phyloP scores from a whole-genome alignment of 371 early-diverging fungal species.

The Blastocladiella emersonii region DNA sequence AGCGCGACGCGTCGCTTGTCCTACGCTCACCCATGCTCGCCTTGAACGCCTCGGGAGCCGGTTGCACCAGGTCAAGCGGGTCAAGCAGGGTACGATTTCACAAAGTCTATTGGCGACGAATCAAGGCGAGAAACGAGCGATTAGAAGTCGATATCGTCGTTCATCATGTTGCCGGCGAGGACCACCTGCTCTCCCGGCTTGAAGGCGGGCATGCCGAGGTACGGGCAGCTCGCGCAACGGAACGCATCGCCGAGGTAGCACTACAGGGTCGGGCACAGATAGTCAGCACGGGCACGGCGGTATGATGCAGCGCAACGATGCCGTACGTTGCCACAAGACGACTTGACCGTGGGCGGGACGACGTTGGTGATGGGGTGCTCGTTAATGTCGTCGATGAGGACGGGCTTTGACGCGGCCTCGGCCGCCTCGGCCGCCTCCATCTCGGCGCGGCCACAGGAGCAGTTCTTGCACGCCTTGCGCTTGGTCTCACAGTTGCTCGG shows the following conservation, averaged over 20 bases:
- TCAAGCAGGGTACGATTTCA: no score
- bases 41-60: no score
- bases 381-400: slow-evolving; percentile 14
- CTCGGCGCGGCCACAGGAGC: slow-evolving; percentile 85
- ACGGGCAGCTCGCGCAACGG: slow-evolving; percentile 96
- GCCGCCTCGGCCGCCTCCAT: slow-evolving; percentile 40
- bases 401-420: background rate
- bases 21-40: no score
- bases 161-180: slow-evolving; percentile 37
- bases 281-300: slow-evolving; percentile 4
- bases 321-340: slow-evolving; percentile 58
- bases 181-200: slow-evolving; percentile 89
- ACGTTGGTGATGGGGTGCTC: slow-evolving; percentile 13
- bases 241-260: slow-evolving; percentile 99
- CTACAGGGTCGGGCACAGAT: slow-evolving; percentile 56
- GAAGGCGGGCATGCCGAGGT: slow-evolving; percentile 97
- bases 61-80: no score
- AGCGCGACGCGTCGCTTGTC: no score
- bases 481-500: slow-evolving; percentile 58
- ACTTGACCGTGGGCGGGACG: slow-evolving; percentile 15
- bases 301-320: slow-evolving; percentile 13
- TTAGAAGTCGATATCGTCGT: slow-evolving; percentile 38
- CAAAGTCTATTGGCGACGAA: no score
- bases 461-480: slow-evolving; percentile 92
- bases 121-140: background rate